Percentiles rank a stretch among this genome's conserved stretches.
Conservation (phyloP, 495 filamentous ascomycete genomes). For the Margaritispora aquatica region DNA sequence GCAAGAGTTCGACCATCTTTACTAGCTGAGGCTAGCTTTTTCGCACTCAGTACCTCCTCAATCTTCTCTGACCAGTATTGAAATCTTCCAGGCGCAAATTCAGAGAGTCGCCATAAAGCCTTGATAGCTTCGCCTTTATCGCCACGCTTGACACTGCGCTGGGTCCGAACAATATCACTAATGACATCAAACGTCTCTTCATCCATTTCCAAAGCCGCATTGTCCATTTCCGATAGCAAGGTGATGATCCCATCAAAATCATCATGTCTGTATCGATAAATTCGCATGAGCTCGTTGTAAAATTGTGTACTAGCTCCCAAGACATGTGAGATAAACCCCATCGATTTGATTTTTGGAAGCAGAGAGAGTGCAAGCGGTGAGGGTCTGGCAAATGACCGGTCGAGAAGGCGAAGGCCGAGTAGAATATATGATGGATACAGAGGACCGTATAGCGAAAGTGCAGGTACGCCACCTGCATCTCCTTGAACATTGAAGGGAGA, state of each 20-base stretch:
- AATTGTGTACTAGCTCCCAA: constrained; percentile 66
- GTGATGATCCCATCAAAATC: constrained; percentile 55
- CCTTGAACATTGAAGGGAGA: neutral
- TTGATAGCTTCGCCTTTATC: constrained; percentile 13
- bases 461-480: neutral
- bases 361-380: constrained; percentile 58
- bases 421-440: constrained; percentile 64
- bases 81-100: constrained; percentile 18
- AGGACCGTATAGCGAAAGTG: constrained; percentile 45
- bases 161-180: constrained; percentile 18
- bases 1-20: neutral
- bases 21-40: neutral
- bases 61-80: constrained; percentile 12
- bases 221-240: constrained; percentile 72
- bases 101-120: constrained; percentile 17
- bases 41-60: neutral
- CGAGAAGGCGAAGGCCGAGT: constrained; percentile 56
- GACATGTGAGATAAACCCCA: constrained; percentile 64
- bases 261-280: constrained; percentile 56
- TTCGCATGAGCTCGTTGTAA: constrained; percentile 65
- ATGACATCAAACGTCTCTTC: constrained; percentile 48
- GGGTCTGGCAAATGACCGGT: constrained; percentile 46
- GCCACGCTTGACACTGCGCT: constrained; percentile 1
- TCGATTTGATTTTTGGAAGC: constrained; percentile 61
- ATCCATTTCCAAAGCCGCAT: constrained; percentile 58